These are phyloP conservation scores for Hylodesmum podocarpum DNA, from an alignment of 306 rosid species.

Conservation along the genomic window DNA sequence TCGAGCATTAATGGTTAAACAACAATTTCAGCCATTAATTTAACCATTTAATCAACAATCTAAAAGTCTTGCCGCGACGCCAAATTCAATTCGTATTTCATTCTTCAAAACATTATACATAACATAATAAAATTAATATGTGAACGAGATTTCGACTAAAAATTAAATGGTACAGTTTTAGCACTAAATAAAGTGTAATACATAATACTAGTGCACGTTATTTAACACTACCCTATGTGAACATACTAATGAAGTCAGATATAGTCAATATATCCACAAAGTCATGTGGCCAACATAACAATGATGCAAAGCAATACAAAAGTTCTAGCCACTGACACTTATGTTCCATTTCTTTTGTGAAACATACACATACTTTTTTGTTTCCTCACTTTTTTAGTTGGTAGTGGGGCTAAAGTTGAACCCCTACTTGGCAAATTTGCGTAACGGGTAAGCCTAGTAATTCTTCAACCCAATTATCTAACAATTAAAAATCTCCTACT, in stretches of 20 bases:
- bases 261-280: background rate
- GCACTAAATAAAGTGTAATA: background rate
- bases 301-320: background rate
- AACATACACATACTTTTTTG: background rate
- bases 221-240: background rate
- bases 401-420: background rate
- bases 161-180: background rate
- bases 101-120: background rate
- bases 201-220: background rate
- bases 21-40: background rate
- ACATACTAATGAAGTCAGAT: background rate
- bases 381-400: background rate
- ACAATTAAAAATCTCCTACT: background rate
- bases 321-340: background rate
- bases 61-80: background rate
- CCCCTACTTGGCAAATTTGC: background rate
- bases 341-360: background rate
- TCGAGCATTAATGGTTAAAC: background rate
- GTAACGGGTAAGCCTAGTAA: conserved; percentile 3
- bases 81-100: background rate
- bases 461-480: background rate
- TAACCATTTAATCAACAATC: background rate
- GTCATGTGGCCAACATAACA: conserved; percentile 6
- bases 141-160: background rate
- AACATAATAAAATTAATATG: background rate